Percentiles rank a stretch among this genome's conserved stretches.
Conservation (phyloP, 2,329 filamentous ascomycete genomes). For the Emergomyces pasteurianus region DNA sequence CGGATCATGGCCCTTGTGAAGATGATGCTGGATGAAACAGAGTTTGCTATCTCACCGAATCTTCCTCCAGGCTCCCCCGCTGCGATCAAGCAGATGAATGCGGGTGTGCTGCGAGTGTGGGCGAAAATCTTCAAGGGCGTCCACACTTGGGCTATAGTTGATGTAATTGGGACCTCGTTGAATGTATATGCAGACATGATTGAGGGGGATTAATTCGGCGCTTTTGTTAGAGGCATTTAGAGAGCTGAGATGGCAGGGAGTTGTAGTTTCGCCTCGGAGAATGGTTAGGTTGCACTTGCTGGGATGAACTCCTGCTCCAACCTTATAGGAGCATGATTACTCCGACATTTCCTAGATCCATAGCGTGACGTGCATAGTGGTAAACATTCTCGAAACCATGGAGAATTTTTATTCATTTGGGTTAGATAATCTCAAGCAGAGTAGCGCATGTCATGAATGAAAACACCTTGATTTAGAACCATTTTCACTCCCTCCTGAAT, state of each 20-base stretch:
- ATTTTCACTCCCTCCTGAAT: not conserved
- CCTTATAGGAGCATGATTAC: not conserved
- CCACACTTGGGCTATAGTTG: slow-evolving; percentile 33
- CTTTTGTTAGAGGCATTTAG: not conserved
- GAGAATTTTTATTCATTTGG: too few relatives aligned
- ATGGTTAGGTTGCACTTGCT: not conserved
- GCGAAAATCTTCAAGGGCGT: slow-evolving; percentile 31
- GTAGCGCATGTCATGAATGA: not conserved
- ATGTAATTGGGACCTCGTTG: slow-evolving; percentile 29
- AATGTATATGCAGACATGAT: slow-evolving; percentile 31
- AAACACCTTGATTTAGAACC: not conserved
- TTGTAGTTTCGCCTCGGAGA: not conserved
- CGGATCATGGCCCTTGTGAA: slow-evolving; percentile 27
- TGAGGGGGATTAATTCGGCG: slow-evolving; percentile 14
- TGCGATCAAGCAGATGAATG: slow-evolving; percentile 25
- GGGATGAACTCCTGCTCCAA: not conserved
- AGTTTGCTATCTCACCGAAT: not conserved
- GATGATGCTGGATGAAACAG: slow-evolving; percentile 27
- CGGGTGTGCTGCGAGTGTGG: slow-evolving; percentile 32
- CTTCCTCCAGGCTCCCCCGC: slow-evolving; percentile 15
- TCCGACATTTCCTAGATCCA: not conserved
- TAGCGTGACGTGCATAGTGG: not conserved
- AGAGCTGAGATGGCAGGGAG: not conserved
- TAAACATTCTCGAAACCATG: not conserved
- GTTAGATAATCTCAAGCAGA: not conserved